Evolutionary conservation across 192 early-diverging fungal genomes (phyloP), one percentile per base, ranked within the genome.

Genomic region (Backusella circina): DNA sequence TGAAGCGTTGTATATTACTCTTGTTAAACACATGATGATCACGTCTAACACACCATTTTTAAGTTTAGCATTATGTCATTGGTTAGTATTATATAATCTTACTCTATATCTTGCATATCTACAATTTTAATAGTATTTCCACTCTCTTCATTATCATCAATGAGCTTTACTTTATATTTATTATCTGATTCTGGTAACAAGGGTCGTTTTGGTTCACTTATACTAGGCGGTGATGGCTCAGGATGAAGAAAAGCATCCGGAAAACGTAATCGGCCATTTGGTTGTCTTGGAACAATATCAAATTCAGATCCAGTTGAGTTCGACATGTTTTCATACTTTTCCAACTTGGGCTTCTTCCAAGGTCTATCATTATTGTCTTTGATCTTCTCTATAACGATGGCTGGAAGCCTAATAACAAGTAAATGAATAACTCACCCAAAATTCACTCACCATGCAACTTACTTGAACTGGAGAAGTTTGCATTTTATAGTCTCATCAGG

Each of bases 1-100:
- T 86, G 73, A 92, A 92, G 73, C 86, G 82, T 38, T 89, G 88
- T 44, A 95, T 82, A 47, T 89, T 86, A 33, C 82, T 77, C 71
- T 91, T 93, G 41, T 88, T 88, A 68, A 94, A 88, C 2, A 82
- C 77, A 10, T 82, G 74, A 16, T 88, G 82, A 65, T 91, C 86
- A 36, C 92, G 86, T 28, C 54, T 61, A 30, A 13, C 9, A 61
- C 7, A 61, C 21, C 54, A 28, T 21, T 28, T n/a, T 28, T 10
- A 26, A 28, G 26, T 61, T 61, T 13, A 10, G 10, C 6, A 10
- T 12, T 2, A 4, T 61, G 26, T 3, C 26, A 61, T 61, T 12
- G 23, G 51, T 61, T 61, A 28, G 28, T 28, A 12, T 10, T 61
- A 13, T 12, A 28, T 8, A 13, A 3, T 9, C 54, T 61, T 61